Percentiles rank a stretch among this genome's conserved stretches.
phyloP scores from a whole-genome alignment of 2,329 filamentous ascomycete species.

The Aureobasidium sp. region DNA sequence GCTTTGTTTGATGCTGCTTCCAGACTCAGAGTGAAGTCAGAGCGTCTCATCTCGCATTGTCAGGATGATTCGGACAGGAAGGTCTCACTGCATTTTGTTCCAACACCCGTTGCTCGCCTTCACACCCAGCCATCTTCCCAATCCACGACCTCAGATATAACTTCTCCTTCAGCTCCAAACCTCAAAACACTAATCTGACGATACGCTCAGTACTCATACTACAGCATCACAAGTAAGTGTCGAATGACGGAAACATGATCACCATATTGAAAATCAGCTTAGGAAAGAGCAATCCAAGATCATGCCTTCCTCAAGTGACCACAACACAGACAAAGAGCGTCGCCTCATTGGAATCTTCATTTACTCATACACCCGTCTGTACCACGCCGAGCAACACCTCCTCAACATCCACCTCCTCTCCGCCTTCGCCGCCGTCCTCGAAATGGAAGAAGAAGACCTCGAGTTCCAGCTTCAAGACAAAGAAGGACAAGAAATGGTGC shows the following conservation, averaged over 20 bases:
- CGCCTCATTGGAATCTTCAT: neutral
- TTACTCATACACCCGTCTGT: neutral
- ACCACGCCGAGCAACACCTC: neutral
- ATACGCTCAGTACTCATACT: too few relatives aligned
- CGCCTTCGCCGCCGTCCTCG: neutral
- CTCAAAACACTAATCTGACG: neutral
- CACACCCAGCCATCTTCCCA: neutral
- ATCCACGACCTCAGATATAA: neutral
- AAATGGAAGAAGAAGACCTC: neutral
- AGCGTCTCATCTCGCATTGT: neutral
- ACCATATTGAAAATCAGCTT: neutral
- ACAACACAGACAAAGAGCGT: conserved; percentile 7
- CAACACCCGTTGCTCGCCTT: neutral
- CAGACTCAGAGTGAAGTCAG: neutral
- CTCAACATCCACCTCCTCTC: neutral
- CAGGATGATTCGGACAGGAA: neutral
- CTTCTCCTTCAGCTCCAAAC: neutral
- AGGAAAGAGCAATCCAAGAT: neutral
- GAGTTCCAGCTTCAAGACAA: neutral
- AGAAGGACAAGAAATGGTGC: neutral
- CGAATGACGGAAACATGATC: neutral
- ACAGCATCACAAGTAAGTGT: neutral
- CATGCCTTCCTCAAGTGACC: conserved; percentile 12
- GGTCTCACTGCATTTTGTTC: neutral
- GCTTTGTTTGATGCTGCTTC: neutral